Conservation (phyloP, 2,329 filamentous ascomycete genomes). For the Neocucurbitaria cava region DNA sequence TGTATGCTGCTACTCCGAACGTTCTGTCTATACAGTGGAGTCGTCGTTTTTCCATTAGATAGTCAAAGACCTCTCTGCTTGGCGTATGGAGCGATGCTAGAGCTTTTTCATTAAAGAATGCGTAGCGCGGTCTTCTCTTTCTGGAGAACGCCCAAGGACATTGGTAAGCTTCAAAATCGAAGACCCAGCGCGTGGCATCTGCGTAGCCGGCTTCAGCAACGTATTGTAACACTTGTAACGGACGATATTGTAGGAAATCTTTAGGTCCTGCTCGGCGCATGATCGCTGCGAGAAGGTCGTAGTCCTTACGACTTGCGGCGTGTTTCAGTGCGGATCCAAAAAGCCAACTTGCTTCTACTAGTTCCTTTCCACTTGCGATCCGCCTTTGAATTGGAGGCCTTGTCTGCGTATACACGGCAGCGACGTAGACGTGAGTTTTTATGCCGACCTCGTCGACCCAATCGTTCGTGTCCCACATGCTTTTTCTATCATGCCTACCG, state of each 20-base stretch:
- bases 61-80: slow-evolving; percentile 2
- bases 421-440: neutral
- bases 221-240: neutral
- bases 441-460: neutral
- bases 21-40: neutral
- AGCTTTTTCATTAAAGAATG: neutral
- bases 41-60: neutral
- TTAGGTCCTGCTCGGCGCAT: neutral
- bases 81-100: slow-evolving; percentile 1
- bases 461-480: neutral
- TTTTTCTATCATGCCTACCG: too few relatives aligned
- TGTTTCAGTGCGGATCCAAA: neutral
- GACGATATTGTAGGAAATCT: neutral
- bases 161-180: neutral
- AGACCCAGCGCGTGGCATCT: neutral
- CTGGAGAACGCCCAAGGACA: neutral
- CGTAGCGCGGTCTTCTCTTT: neutral
- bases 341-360: neutral
- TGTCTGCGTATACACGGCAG: slow-evolving; percentile 4
- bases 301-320: neutral
- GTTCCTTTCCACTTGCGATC: neutral
- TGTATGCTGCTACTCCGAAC: slow-evolving; percentile 1
- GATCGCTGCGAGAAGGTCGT: neutral
- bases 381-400: neutral
- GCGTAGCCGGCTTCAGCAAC: neutral